A percentile compares a stretch with the other conserved stretches of the same genome.
Conservation (phyloP, 2,329 filamentous ascomycete species). For the Ophiostoma sp. region DNA sequence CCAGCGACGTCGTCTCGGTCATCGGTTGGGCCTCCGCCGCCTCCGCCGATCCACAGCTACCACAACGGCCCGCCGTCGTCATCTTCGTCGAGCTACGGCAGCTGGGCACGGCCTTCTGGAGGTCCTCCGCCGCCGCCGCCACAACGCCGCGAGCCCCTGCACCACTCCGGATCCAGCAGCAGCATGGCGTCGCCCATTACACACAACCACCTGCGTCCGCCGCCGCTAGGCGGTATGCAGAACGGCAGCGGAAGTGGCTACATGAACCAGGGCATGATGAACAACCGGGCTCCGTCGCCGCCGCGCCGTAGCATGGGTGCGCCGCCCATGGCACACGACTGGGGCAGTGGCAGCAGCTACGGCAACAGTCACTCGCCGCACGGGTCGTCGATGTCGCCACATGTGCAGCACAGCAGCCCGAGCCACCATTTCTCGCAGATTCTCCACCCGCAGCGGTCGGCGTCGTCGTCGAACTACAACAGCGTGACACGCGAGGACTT, state of each 20-base stretch:
- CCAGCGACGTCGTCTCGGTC: conserved; percentile 10
- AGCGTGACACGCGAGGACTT: conserved; percentile 27
- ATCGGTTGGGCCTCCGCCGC: conserved; percentile 14
- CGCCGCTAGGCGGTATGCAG: conserved; percentile 23
- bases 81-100: conserved; percentile 16
- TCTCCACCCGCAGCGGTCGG: conserved; percentile 32
- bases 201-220: conserved; percentile 27
- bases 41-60: conserved; percentile 18
- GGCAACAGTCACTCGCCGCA: not conserved
- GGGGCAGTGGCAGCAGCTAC: not conserved
- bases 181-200: conserved; percentile 22
- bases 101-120: conserved; percentile 23
- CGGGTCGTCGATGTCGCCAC: conserved; percentile 29
- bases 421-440: conserved; percentile 39
- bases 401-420: conserved; percentile 34
- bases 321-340: too few species aligned
- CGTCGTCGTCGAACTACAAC: conserved; percentile 27
- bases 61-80: conserved; percentile 18
- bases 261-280: conserved; percentile 30
- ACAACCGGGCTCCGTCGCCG: conserved; percentile 46
- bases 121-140: conserved; percentile 10
- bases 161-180: conserved; percentile 16
- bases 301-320: conserved; percentile 36
- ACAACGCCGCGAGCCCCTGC: conserved; percentile 21
- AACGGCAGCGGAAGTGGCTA: conserved; percentile 18